Evolutionary conservation across 2,329 filamentous ascomycete species (phyloP).

Genomic region (Raffaelea albimanens): DNA sequence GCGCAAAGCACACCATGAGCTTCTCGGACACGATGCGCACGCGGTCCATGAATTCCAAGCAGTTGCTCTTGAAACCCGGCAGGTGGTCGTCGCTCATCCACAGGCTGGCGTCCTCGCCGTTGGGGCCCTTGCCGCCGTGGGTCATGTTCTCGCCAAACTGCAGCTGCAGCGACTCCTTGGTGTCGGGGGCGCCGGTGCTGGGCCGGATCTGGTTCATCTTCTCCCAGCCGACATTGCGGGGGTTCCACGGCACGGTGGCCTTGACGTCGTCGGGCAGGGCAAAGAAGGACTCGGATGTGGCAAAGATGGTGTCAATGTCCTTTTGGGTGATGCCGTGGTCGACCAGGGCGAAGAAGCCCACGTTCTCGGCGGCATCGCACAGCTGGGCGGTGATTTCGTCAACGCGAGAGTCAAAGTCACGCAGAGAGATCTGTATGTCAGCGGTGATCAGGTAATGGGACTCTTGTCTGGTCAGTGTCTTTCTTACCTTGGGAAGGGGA

Average conservation of each 20-base stretch:
- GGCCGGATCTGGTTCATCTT: conserved; percentile 48
- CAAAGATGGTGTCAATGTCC: conserved; percentile 33
- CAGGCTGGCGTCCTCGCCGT: conserved; percentile 10
- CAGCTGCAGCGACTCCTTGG: conserved; percentile 54
- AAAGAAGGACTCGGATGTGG: conserved; percentile 38
- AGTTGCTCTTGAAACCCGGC: conserved; percentile 33
- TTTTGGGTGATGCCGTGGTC: conserved; percentile 33
- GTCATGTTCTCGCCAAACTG: conserved; percentile 43
- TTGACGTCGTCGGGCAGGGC: conserved; percentile 40
- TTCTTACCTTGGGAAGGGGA: conserved; percentile 10
- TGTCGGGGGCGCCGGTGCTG: conserved; percentile 47
- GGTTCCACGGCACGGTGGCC: conserved; percentile 42
- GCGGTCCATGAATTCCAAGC: conserved; percentile 43
- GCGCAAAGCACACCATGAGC: conserved; percentile 49
- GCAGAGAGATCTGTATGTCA: conserved; percentile 36
- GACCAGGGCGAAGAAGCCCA: conserved; percentile 48
- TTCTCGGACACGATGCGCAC: conserved; percentile 43
- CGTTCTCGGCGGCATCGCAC: conserved; percentile 43
- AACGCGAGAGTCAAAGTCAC: conserved; percentile 41
- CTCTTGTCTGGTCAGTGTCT: conserved; percentile 9
- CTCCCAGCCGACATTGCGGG: conserved; percentile 52
- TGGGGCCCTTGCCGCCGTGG: conserved; percentile 31
- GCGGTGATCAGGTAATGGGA: not conserved
- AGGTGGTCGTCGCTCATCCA: conserved; percentile 41
- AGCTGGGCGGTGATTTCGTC: conserved; percentile 43